phyloP scores from a whole-genome alignment of 2,329 filamentous ascomycete genomes.

The Periglandula ipomoeae region DNA sequence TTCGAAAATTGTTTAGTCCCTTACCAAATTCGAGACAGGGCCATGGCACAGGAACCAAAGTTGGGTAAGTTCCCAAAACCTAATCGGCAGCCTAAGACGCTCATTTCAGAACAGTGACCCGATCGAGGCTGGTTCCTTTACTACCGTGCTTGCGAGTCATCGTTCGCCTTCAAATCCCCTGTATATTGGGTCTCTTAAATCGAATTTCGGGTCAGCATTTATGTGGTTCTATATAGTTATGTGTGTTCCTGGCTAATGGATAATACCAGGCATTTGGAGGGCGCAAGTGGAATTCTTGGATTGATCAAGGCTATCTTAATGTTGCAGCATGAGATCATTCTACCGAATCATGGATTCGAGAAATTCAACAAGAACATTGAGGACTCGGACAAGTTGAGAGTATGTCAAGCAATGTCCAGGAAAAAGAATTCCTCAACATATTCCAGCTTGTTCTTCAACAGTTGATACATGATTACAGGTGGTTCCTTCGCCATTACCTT shows the following conservation, averaged over 20 bases:
- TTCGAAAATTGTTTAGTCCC: too few species aligned
- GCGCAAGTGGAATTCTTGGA: constrained; percentile 16
- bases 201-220: constrained; percentile 12
- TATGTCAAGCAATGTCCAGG: too few species aligned
- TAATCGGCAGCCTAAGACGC: too few species aligned
- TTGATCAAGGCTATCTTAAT: constrained; percentile 13
- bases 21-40: constrained; percentile 18
- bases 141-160: constrained; percentile 27
- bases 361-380: constrained; percentile 17
- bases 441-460: too few species aligned
- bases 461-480: too few species aligned
- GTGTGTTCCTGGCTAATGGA: too few species aligned
- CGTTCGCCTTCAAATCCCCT: constrained; percentile 3
- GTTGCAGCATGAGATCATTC: constrained; percentile 13
- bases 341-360: constrained; percentile 22
- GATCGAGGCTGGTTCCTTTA: constrained; percentile 22
- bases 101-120: too few species aligned
- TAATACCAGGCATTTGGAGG: constrained; percentile 16
- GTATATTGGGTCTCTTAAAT: constrained; percentile 19
- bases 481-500: constrained; percentile 11
- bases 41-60: constrained; percentile 30
- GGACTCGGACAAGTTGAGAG: constrained; percentile 15
- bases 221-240: too few species aligned
- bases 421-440: too few species aligned
- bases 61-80: constrained; percentile 9